A percentile compares a stretch with the other conserved stretches of the same genome.
Conservation (phyloP, 2,329 filamentous ascomycete genomes). For the Cephalotrichum gorgonifer region DNA sequence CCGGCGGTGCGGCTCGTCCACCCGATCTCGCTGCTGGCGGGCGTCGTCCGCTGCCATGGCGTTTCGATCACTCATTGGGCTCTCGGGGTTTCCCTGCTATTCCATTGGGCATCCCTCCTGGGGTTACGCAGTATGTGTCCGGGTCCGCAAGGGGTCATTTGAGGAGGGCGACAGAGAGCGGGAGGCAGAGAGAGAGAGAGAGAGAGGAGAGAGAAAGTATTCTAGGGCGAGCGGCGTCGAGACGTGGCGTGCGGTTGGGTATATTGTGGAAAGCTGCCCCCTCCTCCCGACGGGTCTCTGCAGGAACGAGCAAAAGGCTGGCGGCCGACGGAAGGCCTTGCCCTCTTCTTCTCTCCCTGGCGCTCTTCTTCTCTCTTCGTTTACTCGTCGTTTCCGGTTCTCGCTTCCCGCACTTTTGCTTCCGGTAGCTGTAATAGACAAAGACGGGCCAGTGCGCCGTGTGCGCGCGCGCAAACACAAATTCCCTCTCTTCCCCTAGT, state of each 20-base stretch:
- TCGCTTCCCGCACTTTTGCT: no score
- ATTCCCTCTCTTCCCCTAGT: no score
- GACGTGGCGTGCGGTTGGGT: no score
- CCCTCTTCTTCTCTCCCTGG: neutral
- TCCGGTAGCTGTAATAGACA: no score
- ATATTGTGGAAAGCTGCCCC: no score
- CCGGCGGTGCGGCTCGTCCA: neutral
- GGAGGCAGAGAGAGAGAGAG: no score
- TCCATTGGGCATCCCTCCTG: constrained; percentile 2
- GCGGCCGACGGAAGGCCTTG: neutral
- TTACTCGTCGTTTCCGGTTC: no score
- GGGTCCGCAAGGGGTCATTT: constrained; percentile 4
- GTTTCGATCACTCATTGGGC: constrained; percentile 1
- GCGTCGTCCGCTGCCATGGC: constrained; percentile 1
- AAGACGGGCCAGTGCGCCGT: no score
- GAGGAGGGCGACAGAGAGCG: neutral
- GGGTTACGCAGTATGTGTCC: constrained; percentile 4
- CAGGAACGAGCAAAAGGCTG: constrained; percentile 1
- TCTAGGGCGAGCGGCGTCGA: no score
- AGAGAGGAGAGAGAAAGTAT: no score
- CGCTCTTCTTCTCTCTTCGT: neutral
- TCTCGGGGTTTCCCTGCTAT: neutral
- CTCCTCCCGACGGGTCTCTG: constrained; percentile 2
- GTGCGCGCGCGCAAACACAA: no score
- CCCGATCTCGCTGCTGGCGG: neutral